Percentiles rank a stretch among this genome's conserved stretches.
Conservation (phyloP, 345 rosid species). For the Alliaria petiolata region DNA sequence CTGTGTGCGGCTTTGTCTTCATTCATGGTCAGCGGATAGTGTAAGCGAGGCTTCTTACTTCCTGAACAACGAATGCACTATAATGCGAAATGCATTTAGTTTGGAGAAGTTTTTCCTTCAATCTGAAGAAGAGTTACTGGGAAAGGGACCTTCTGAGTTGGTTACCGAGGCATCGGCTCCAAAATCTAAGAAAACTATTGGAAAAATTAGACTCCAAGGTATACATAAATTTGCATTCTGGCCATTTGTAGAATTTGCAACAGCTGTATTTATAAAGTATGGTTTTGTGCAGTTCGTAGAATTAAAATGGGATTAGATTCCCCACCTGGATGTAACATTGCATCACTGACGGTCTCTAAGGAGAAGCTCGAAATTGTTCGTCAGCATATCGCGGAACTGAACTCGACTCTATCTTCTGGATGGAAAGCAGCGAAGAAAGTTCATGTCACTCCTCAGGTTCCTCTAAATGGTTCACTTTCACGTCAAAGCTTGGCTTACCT, state of each 20-base stretch:
- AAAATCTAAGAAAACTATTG: constrained; percentile 65
- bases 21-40: constrained; percentile 77
- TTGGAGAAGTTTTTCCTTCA: constrained; percentile 69
- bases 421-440: constrained; percentile 69
- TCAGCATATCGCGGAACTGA: constrained; percentile 50
- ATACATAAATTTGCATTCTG: too few species aligned
- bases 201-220: constrained; percentile 96
- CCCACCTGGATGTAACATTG: constrained; percentile 73
- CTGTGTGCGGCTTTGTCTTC: constrained; percentile 83
- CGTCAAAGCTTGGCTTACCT: constrained; percentile 79
- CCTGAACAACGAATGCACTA: constrained; percentile 71
- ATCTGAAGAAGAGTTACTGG: constrained; percentile 84
- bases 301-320: constrained; percentile 71
- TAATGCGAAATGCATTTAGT: constrained; percentile 75
- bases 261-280: constrained; percentile 14
- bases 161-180: constrained; percentile 58
- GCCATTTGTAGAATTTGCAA: neutral
- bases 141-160: constrained; percentile 56
- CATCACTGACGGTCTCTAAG: constrained; percentile 47
- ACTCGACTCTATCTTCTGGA: constrained; percentile 51
- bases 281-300: constrained; percentile 59
- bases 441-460: constrained; percentile 49
- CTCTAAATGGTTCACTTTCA: constrained; percentile 67
- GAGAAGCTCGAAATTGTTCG: constrained; percentile 54
- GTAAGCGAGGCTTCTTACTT: constrained; percentile 65